These are phyloP conservation scores for Adansonia madagascariensis DNA, from an alignment of 441 rosid genomes.

Conservation along the genomic window DNA sequence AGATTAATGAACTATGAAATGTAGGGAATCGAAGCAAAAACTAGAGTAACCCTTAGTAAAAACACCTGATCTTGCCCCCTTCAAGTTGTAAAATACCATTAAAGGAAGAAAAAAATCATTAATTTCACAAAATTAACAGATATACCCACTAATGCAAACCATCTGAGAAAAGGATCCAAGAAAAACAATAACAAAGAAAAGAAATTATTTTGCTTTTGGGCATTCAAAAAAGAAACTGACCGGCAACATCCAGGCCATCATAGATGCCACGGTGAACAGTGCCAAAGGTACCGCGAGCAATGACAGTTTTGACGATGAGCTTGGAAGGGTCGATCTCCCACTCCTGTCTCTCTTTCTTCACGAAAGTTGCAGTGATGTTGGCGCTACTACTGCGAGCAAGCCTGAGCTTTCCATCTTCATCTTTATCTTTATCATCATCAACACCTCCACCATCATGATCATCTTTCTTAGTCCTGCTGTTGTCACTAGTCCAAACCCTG, in stretches of 20 bases:
- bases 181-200: neutral
- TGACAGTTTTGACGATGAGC: conserved; percentile 75
- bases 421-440: conserved; percentile 38
- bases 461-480: conserved; percentile 47
- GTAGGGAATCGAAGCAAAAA: neutral
- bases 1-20: conserved; percentile 1
- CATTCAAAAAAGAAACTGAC: conserved; percentile 40
- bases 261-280: conserved; percentile 95
- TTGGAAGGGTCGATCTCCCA: conserved; percentile 96
- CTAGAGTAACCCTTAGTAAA: neutral
- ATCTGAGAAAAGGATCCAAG: conserved; percentile 17
- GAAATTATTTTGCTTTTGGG: neutral
- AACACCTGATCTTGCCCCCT: neutral
- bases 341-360: conserved; percentile 57
- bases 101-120: neutral
- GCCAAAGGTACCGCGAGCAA: conserved; percentile 95
- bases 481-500: conserved; percentile 67
- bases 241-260: conserved; percentile 88
- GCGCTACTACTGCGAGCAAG: neutral
- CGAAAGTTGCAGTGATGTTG: conserved; percentile 16
- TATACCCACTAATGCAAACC: neutral
- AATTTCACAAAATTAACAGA: conserved; percentile 5
- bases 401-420: conserved; percentile 26
- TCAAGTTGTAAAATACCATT: neutral
- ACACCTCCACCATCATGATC: conserved; percentile 44